Conservation (phyloP, 305 asterid genomes). For the Euphrasia arctica region DNA sequence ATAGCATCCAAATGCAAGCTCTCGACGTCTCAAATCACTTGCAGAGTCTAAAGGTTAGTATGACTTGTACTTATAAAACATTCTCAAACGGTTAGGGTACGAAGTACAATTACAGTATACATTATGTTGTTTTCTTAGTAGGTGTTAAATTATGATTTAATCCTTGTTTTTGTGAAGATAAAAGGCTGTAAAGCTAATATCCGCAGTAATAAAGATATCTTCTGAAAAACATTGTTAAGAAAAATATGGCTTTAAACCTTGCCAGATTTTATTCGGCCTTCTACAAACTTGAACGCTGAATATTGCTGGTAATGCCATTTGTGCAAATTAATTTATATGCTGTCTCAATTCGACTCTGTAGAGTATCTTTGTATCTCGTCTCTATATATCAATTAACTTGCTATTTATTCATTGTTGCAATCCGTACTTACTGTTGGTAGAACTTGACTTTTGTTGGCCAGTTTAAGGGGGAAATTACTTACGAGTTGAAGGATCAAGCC, state of each 20-base stretch:
- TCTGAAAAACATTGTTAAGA: not conserved
- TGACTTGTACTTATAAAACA: conserved; percentile 18
- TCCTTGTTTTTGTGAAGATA: not conserved
- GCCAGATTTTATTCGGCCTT: not conserved
- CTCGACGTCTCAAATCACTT: conserved; percentile 64
- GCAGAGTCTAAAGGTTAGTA: conserved; percentile 66
- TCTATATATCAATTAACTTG: not conserved
- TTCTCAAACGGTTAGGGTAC: conserved; percentile 5
- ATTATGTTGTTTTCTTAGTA: conserved; percentile 1
- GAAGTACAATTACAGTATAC: not conserved
- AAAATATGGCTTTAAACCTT: not conserved
- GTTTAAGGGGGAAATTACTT: conserved; percentile 86
- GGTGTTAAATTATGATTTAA: conserved; percentile 4
- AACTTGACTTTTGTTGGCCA: conserved; percentile 30
- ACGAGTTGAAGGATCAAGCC: conserved; percentile 93
- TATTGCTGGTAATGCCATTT: not conserved
- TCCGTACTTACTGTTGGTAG: conserved; percentile 9
- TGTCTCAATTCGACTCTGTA: conserved; percentile 5
- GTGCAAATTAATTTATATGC: not conserved
- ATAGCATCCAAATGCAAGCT: conserved; percentile 54
- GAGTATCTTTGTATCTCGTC: not conserved
- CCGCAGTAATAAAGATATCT: not conserved
- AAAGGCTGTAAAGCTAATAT: conserved; percentile 12
- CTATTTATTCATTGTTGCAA: not conserved
- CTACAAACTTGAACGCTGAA: conserved; percentile 9